Base-by-base conservation (phyloP, 805 yeast species). In the Candida maltosa region DNA sequence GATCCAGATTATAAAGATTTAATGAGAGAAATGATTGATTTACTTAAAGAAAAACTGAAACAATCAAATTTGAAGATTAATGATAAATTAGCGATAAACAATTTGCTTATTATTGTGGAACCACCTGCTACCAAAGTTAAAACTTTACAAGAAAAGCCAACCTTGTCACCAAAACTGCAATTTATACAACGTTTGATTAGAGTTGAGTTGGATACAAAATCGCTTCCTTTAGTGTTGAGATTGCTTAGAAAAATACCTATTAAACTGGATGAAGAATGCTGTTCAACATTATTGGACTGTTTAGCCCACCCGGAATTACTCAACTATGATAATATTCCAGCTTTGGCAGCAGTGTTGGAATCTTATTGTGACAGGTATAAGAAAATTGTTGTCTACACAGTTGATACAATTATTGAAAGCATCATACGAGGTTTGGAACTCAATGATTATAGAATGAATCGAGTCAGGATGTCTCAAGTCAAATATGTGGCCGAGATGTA, bases 361-460 rank as follows among this genome's bases (percentile, higher is more conserved):
- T 29, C 32, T 3, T 35, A 50, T n/a, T 47, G 49, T 18, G 50
- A 45, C 8, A 53, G 60, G 16, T 61, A 71, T 34, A 60, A 65
- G 12, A 50, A 59, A 11, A 62, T 83, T 37, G 57, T 62, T 9
- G 56, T 71, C 2, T 49, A 49, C 16, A 72, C 78, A 2, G 58
- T 86, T 32, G 96, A 89, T 54, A 62, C 73, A 11, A 35, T 82
- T 2, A 44, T 83, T 11, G 96, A 88, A 49, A 65, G 69, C n/a
- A 67, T 84, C 11, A 65, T 70, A 7, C 48, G 78, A 17, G 93
- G 87, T 0, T 57, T 87, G 40, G 95, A 87, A 48, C 45, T 65
- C 4, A 76, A 80, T 42, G 76, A 77, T 45, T 82, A 74, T 48
- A 65, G 76, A 36, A 54, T 60, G 33, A 82, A 81, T 46, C 70